Evolutionary conservation across 208 protist species (phyloP).

Genomic region (Wallacemonas sp.): DNA sequence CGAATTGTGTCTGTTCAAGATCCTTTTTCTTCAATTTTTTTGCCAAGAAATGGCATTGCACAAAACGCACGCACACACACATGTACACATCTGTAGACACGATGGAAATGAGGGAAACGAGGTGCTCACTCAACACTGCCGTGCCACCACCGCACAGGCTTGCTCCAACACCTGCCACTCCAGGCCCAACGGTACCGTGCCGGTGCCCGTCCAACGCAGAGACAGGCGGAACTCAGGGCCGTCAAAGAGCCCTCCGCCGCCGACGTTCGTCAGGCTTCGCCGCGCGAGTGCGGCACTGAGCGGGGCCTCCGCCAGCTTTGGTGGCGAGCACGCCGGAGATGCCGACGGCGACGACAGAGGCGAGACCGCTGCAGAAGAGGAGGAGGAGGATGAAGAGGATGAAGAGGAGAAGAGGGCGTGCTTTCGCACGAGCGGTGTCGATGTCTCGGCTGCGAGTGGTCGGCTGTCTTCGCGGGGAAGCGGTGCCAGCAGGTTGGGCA

Average conservation of each 20-base stretch:
- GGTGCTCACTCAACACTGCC: conserved; percentile 16
- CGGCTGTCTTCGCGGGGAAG: too few relatives aligned
- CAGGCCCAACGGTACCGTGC: neutral
- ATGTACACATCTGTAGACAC: neutral
- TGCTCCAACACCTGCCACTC: conserved; percentile 32
- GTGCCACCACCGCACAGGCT: conserved; percentile 18
- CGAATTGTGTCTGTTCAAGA: too few relatives aligned
- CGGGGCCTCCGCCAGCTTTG: neutral
- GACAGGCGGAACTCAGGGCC: conserved; percentile 9
- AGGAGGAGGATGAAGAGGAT: neutral
- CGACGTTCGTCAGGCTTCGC: neutral
- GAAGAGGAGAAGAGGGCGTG: conserved; percentile 8
- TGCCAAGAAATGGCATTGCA: too few relatives aligned
- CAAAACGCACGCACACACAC: conserved; percentile 12
- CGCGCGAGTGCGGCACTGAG: neutral
- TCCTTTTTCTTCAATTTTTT: too few relatives aligned
- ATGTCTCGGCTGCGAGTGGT: too few relatives aligned
- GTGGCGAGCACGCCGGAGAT: neutral
- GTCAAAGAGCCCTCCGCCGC: neutral
- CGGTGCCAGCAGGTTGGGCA: too few relatives aligned
- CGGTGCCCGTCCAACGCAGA: neutral
- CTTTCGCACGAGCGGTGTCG: neutral
- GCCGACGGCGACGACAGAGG: neutral
- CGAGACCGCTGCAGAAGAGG: neutral
- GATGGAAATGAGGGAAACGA: too few relatives aligned